These are phyloP conservation scores for Peronospora belbahrii DNA, from an alignment of 352 stramenopile species.

Conservation along the genomic window DNA sequence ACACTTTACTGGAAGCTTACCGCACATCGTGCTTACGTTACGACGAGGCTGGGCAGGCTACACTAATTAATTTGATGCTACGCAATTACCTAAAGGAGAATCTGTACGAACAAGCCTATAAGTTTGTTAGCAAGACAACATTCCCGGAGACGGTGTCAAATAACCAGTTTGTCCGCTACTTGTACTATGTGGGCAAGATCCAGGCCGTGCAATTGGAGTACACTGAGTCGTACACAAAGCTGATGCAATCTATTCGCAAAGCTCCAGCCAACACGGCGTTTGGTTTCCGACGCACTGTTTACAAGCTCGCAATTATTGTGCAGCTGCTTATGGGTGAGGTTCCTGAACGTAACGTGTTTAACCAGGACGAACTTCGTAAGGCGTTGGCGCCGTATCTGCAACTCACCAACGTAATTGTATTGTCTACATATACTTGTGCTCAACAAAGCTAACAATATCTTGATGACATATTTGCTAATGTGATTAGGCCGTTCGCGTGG, in stretches of 20 bases:
- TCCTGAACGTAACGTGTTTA: constrained; percentile 92
- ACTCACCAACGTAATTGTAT: constrained; percentile 91
- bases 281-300: constrained; percentile 93
- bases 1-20: constrained; percentile 67
- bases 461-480: constrained; percentile 4
- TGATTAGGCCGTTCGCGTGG: constrained; percentile 88
- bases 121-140: constrained; percentile 86
- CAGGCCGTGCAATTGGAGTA: constrained; percentile 97
- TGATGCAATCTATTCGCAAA: constrained; percentile 96
- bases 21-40: constrained; percentile 85
- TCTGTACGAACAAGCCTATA: constrained; percentile 89
- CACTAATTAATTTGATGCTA: constrained; percentile 87
- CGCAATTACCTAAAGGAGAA: constrained; percentile 87
- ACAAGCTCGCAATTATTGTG: constrained; percentile 95
- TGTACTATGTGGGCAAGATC: constrained; percentile 96
- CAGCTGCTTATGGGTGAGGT: constrained; percentile 98
- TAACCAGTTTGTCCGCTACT: constrained; percentile 97
- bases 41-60: constrained; percentile 88
- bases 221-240: constrained; percentile 92
- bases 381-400: constrained; percentile 92
- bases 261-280: constrained; percentile 92
- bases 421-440: too few relatives aligned
- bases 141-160: constrained; percentile 92
- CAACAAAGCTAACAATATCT: too few relatives aligned
- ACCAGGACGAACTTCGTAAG: constrained; percentile 81